Evolutionary conservation across 257 asterid genomes (phyloP).

Genomic region (Rhazya stricta): DNA sequence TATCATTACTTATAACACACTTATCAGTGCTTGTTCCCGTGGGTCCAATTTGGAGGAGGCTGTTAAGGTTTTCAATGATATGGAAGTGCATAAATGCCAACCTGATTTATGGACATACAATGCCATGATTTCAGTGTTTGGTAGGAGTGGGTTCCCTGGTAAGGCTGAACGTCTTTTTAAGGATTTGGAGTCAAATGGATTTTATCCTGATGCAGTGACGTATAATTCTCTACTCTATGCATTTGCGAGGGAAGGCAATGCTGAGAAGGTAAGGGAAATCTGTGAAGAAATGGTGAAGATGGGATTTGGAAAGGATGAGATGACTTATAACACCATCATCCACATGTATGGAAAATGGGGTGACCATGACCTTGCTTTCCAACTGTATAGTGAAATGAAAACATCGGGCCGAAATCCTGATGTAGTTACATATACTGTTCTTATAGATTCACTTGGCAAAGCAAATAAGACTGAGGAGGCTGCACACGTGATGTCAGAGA

Average conservation of each 20-base stretch:
- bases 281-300: conserved; percentile 71
- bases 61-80: conserved; percentile 60
- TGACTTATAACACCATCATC: conserved; percentile 87
- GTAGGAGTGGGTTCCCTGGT: conserved; percentile 69
- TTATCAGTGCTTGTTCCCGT: conserved; percentile 86
- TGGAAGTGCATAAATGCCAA: conserved; percentile 67
- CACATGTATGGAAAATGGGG: conserved; percentile 84
- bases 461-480: conserved; percentile 78
- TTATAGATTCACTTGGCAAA: conserved; percentile 87
- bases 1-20: conserved; percentile 84
- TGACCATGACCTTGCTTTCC: conserved; percentile 60
- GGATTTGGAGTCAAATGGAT: conserved; percentile 63
- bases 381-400: conserved; percentile 67
- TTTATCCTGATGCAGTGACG: conserved; percentile 84
- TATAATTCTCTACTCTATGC: conserved; percentile 88
- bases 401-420: conserved; percentile 74
- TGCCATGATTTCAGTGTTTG: conserved; percentile 91
- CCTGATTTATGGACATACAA: conserved; percentile 99
- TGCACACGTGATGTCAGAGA: conserved; percentile 78
- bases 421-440: conserved; percentile 87
- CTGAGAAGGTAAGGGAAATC: conserved; percentile 58
- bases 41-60: conserved; percentile 85
- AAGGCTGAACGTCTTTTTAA: conserved; percentile 75
- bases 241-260: conserved; percentile 81
- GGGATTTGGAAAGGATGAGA: conserved; percentile 86